Evolutionary conservation across 164 flowering plant genomes (phyloP).

Genomic region (Sedum album): DNA sequence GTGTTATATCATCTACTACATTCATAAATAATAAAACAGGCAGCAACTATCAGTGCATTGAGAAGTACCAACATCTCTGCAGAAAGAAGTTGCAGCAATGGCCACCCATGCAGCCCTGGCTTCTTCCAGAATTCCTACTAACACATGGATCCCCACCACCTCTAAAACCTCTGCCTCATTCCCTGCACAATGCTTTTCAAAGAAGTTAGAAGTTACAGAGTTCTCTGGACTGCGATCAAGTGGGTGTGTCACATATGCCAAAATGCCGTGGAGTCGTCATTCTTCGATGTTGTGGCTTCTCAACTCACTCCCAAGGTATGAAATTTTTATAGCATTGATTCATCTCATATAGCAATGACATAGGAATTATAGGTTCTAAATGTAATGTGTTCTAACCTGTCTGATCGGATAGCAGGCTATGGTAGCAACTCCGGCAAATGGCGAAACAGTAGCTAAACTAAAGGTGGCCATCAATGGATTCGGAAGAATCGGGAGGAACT

Average conservation of each 20-base stretch:
- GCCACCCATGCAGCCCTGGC: slow-evolving; percentile 89
- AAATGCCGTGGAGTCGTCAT: slow-evolving; percentile 48
- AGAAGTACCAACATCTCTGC: background rate
- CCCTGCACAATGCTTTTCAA: slow-evolving; percentile 58
- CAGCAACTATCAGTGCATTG: background rate
- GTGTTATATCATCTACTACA: slow-evolving; percentile 1
- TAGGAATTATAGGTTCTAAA: background rate
- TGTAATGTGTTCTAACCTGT: background rate
- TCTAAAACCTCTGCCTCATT: slow-evolving; percentile 42
- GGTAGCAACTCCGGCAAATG: slow-evolving; percentile 40
- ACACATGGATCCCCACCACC: slow-evolving; percentile 36
- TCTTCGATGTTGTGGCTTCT: slow-evolving; percentile 62
- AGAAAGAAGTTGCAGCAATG: slow-evolving; percentile 56
- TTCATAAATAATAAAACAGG: background rate
- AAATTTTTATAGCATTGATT: background rate
- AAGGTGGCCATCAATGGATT: slow-evolving; percentile 95
- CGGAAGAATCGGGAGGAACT: slow-evolving; percentile 91
- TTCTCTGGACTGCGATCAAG: slow-evolving; percentile 68
- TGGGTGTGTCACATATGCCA: slow-evolving; percentile 38
- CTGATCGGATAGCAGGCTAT: slow-evolving; percentile 20
- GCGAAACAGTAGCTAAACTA: slow-evolving; percentile 66
- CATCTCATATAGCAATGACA: background rate
- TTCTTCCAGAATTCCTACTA: slow-evolving; percentile 70
- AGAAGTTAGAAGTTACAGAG: slow-evolving; percentile 67
- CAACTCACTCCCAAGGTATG: slow-evolving; percentile 67